phyloP scores from a whole-genome alignment of 768 basidiomycete species.

The Pleurotus cornucopiae region DNA sequence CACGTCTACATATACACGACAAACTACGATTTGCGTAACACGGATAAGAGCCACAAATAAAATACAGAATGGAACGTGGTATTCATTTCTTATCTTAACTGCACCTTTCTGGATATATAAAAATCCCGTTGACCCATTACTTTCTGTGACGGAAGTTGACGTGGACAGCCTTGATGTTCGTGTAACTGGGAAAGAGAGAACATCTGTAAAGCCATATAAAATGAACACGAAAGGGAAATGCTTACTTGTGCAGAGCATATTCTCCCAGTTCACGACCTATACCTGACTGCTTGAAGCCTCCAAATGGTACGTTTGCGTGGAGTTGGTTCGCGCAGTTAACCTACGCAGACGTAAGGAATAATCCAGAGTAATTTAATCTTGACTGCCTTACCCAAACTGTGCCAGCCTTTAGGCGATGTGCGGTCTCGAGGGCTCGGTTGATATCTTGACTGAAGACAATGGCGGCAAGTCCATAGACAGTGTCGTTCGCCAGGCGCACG shows the following conservation, averaged over 20 bases:
- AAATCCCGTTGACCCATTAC: constrained; percentile 7
- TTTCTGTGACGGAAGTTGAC: constrained; percentile 45
- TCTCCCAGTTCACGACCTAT: constrained; percentile 80
- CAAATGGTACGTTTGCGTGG: constrained; percentile 66
- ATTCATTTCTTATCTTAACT: no score
- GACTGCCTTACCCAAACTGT: constrained; percentile 57
- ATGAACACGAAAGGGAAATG: constrained; percentile 5
- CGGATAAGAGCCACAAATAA: no score
- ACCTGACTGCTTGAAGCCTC: constrained; percentile 82
- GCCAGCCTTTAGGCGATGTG: constrained; percentile 76
- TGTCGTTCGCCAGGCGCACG: constrained; percentile 77
- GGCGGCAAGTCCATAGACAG: constrained; percentile 81
- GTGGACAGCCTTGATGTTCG: constrained; percentile 67
- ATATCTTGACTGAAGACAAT: constrained; percentile 83
- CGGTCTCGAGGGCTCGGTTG: constrained; percentile 66
- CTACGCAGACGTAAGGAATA: constrained; percentile 13
- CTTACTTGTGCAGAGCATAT: constrained; percentile 63
- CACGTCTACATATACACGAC: constrained; percentile 10
- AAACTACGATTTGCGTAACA: no score
- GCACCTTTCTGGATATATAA: no score
- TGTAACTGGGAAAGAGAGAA: constrained; percentile 41
- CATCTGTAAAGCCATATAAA: no score
- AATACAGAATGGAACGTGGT: no score
- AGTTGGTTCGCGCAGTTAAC: constrained; percentile 48
- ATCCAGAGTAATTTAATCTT: no score